Conservation (phyloP, 164 flowering plant genomes). For the Platanus orientalis region DNA sequence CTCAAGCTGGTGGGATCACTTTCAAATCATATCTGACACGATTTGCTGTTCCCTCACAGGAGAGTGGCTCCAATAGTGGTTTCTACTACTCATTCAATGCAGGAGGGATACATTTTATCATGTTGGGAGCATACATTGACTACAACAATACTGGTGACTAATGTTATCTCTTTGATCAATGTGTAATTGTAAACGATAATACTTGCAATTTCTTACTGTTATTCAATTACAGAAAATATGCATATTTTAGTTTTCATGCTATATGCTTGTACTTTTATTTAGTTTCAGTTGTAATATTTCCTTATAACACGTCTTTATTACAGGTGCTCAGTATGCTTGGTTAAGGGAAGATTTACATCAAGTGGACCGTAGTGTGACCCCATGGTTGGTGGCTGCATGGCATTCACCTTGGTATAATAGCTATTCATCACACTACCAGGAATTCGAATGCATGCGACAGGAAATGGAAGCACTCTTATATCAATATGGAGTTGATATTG, state of each 20-base stretch:
- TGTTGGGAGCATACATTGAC: too few species aligned
- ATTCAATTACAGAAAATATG: too few species aligned
- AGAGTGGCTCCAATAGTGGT: constrained; percentile 57
- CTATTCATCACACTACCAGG: constrained; percentile 89
- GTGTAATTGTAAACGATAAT: too few species aligned
- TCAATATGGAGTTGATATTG: constrained; percentile 63
- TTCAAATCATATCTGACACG: constrained; percentile 62
- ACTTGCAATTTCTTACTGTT: too few species aligned
- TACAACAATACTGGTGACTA: too few species aligned
- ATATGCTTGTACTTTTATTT: too few species aligned
- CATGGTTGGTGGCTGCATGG: constrained; percentile 95
- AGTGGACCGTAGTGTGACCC: constrained; percentile 57
- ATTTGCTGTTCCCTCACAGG: constrained; percentile 85
- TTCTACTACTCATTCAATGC: constrained; percentile 87
- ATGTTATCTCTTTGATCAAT: too few species aligned
- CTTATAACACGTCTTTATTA: constrained; percentile 6
- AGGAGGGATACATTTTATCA: constrained; percentile 79
- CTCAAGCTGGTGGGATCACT: constrained; percentile 59
- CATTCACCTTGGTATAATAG: constrained; percentile 97
- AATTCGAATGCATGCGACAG: constrained; percentile 94
- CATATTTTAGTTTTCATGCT: too few species aligned
- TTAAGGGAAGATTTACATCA: constrained; percentile 47
- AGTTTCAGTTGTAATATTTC: not conserved
- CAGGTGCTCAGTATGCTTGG: constrained; percentile 84
- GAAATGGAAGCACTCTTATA: constrained; percentile 80